Percentiles rank a stretch among this genome's conserved stretches.
Evolutionary conservation across 371 early-diverging fungal genomes (phyloP).

Genomic region (Mucor saturninus): DNA sequence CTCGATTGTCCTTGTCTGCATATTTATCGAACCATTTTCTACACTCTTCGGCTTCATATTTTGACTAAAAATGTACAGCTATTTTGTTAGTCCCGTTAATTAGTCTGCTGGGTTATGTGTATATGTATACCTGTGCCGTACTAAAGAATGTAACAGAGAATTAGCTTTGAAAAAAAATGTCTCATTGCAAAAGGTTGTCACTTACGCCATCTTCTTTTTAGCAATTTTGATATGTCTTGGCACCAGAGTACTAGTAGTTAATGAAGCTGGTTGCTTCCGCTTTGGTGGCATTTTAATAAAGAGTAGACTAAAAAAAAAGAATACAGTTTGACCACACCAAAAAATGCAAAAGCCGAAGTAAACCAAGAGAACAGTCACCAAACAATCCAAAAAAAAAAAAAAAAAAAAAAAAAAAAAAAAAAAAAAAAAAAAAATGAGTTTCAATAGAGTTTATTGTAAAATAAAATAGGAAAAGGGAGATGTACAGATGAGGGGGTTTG

Average conservation of each 20-base stretch:
- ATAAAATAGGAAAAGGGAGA: neutral
- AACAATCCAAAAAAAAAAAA: neutral
- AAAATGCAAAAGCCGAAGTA: neutral
- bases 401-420: constrained; percentile 1
- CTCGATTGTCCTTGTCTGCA: constrained; percentile 27
- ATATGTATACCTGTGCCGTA: neutral
- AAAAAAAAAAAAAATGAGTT: neutral
- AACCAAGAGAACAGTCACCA: neutral
- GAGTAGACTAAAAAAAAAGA: neutral
- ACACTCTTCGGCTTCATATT: neutral
- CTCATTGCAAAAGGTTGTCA: neutral
- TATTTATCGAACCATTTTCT: constrained; percentile 35
- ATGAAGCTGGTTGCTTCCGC: constrained; percentile 17
- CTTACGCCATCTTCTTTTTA: constrained; percentile 7
- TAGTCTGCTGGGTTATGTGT: too few relatives aligned
- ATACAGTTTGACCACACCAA: neutral
- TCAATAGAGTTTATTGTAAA: too few relatives aligned
- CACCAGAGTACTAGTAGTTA: neutral
- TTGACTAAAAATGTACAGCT: neutral
- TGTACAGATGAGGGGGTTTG: constrained; percentile 1
- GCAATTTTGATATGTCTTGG: constrained; percentile 15
- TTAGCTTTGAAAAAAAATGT: neutral
- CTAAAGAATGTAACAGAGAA: constrained; percentile 2
- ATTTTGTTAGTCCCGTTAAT: too few relatives aligned
- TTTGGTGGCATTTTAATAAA: constrained; percentile 30